Evolutionary conservation across 2,329 filamentous ascomycete species (phyloP).

Genomic region (Tolypocladium pustulatum): DNA sequence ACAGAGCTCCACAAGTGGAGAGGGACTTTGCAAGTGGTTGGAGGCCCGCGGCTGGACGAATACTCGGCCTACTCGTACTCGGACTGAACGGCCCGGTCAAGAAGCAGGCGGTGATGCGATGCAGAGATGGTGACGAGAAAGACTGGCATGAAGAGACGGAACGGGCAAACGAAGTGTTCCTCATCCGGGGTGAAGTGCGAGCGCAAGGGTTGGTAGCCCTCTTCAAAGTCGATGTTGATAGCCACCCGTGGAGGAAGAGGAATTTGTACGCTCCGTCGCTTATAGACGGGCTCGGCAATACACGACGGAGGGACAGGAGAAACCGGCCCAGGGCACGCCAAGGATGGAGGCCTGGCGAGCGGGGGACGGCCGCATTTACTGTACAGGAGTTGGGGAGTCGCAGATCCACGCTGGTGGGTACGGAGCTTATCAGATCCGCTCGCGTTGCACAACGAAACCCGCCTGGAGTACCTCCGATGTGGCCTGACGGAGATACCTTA

Average conservation of each 20-base stretch:
- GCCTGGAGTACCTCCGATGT: not conserved
- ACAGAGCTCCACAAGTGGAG: not conserved
- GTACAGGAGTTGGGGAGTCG: too few relatives aligned
- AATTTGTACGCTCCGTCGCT: not conserved
- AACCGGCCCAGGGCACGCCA: too few relatives aligned
- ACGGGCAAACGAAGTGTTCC: not conserved
- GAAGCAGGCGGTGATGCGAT: not conserved
- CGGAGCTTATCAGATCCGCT: slow-evolving; percentile 3
- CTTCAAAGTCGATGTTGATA: not conserved
- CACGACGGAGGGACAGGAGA: not conserved
- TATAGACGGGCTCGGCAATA: not conserved
- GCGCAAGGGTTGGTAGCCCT: too few relatives aligned
- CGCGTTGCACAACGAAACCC: not conserved
- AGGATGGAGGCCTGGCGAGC: not conserved
- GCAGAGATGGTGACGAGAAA: not conserved
- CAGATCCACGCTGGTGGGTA: not conserved
- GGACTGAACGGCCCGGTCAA: not conserved
- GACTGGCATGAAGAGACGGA: not conserved
- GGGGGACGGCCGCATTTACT: not conserved
- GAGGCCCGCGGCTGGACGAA: not conserved
- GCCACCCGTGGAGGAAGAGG: not conserved
- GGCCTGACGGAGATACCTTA: not conserved
- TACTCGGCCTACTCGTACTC: too few relatives aligned
- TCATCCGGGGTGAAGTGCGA: not conserved
- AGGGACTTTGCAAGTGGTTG: not conserved